Conservation (phyloP, 352 stramenopile species). For the Albugo laibachii region DNA sequence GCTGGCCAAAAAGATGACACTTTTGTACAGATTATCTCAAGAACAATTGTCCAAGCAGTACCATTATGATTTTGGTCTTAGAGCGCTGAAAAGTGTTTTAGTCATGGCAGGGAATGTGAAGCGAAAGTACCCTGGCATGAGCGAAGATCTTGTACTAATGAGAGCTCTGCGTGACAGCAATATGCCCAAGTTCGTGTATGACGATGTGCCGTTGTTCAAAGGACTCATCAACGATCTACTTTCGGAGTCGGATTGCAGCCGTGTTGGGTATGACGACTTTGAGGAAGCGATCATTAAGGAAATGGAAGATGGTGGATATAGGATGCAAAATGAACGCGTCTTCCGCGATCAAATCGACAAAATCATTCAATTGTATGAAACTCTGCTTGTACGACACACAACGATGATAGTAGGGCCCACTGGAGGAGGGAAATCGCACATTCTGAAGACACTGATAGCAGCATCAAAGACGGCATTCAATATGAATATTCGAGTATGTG, state of each 20-base stretch:
- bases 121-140: constrained; percentile 83
- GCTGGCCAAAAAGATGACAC: constrained; percentile 86
- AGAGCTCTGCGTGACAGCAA: constrained; percentile 87
- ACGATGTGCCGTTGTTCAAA: constrained; percentile 87
- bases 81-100: constrained; percentile 85
- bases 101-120: constrained; percentile 89
- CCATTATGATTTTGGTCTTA: constrained; percentile 91
- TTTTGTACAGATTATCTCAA: constrained; percentile 88
- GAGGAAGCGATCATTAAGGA: constrained; percentile 79
- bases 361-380: constrained; percentile 95
- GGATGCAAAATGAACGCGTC: constrained; percentile 37
- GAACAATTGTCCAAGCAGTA: constrained; percentile 91
- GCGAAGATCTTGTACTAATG: constrained; percentile 90
- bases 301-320: constrained; percentile 68
- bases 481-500: constrained; percentile 81
- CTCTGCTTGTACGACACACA: constrained; percentile 88
- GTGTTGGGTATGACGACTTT: constrained; percentile 81
- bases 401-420: constrained; percentile 93
- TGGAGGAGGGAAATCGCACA: constrained; percentile 83
- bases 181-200: constrained; percentile 95
- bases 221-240: constrained; percentile 92
- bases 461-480: constrained; percentile 75
- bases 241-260: constrained; percentile 82
- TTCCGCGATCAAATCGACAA: constrained; percentile 90
- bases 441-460: constrained; percentile 78